Evolutionary conservation across 75 land plant species (phyloP).

Genomic region (Isoetes taiwanensis): DNA sequence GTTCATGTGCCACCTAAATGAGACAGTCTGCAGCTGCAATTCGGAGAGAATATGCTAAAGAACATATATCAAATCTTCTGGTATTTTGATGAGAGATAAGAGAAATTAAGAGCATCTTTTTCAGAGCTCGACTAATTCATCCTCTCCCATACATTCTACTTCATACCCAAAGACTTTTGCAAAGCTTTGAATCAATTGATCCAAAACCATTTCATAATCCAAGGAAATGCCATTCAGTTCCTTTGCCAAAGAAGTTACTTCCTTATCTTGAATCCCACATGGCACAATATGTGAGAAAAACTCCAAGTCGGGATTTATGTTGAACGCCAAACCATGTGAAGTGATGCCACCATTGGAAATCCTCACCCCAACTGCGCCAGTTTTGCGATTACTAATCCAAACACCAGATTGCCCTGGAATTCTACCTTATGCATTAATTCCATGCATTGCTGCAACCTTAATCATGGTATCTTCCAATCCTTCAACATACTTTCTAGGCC

Average conservation of each 20-base stretch:
- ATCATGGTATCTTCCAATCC: slow-evolving; percentile 81
- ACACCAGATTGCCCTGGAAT: slow-evolving; percentile 53
- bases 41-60: too few relatives aligned
- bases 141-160: too few relatives aligned
- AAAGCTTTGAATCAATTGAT: slow-evolving; percentile 57
- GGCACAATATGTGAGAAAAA: slow-evolving; percentile 74
- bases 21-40: too few relatives aligned
- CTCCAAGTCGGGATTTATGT: slow-evolving; percentile 64
- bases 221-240: slow-evolving; percentile 36
- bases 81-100: too few relatives aligned
- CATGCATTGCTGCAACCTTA: slow-evolving; percentile 40
- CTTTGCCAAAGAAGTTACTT: slow-evolving; percentile 61
- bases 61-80: too few relatives aligned
- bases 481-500: slow-evolving; percentile 80
- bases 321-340: slow-evolving; percentile 88
- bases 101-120: too few relatives aligned
- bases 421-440: slow-evolving; percentile 53
- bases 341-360: slow-evolving; percentile 60
- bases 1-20: too few relatives aligned
- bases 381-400: slow-evolving; percentile 74
- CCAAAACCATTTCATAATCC: slow-evolving; percentile 47
- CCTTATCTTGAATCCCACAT: slow-evolving; percentile 79
- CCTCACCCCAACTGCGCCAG: slow-evolving; percentile 85
- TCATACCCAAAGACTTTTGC: slow-evolving; percentile 37
- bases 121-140: too few relatives aligned